Base-by-base conservation (phyloP, 352 stramenopile genomes). In the Pythium brachiatum region DNA sequence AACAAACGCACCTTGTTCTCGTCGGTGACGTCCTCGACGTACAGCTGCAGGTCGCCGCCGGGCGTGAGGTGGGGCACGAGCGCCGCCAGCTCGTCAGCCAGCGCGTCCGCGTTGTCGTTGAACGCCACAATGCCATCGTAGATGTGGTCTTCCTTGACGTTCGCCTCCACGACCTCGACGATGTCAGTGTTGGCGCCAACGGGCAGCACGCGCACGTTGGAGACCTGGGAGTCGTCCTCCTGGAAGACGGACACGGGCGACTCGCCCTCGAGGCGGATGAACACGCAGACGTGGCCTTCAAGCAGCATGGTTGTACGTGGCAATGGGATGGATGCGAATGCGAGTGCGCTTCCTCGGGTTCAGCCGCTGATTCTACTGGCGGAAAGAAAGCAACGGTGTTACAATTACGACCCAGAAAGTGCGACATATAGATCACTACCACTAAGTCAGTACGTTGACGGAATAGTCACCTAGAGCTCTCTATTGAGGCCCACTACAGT, bases 91-190 rank as follows among this genome's bases (percentile, higher is more conserved):
- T 89, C 81, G 4, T 54, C 57, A 26, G 65, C 68, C 15, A 91
- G 56, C 58, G 74, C 48, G 46, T 74, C 71, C 16, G 55, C 74
- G 34, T 85, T 64, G 53, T 88, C 75, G 65, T 80, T 89, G 57
- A 81, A 87, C 4, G 73, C 62, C 27, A 93, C 69, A 34, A 93
- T 69, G 27, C 54, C 72, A 57, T 89, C 76, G 43, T 89, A 86
- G 2, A 64, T 41, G 26, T 62, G 53, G 36, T 73, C 58, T 38
- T 73, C 68, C 15, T 36, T 65, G 25, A 75, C 52, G 58, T 60
- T 71, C 44, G 57, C 73, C 27, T 63, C 65, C 31, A 83, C 58
- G 21, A 81, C 72, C 60, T 83, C 69, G 59, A 63, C 47, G 44
- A 89, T 69, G 61, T 78, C 63, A 13, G 72, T 75, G 44, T 57